phyloP scores from a whole-genome alignment of 2,329 filamentous ascomycete genomes.

The Chaetomium sp. region DNA sequence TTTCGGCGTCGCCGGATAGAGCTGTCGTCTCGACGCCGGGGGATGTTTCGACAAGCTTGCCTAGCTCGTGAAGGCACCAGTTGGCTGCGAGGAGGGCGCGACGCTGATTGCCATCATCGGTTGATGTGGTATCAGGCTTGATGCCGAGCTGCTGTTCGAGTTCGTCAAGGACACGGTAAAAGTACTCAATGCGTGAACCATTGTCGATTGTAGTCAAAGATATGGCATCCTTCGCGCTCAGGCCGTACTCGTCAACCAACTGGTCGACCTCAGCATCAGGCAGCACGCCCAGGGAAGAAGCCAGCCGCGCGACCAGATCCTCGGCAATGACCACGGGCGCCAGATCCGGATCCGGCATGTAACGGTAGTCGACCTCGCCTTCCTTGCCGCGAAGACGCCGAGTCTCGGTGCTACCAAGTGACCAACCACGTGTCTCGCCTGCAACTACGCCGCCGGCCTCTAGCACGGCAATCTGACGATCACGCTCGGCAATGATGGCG shows the following conservation, averaged over 20 bases:
- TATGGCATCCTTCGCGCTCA: constrained; percentile 76
- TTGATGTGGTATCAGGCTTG: not conserved
- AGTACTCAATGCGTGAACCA: constrained; percentile 76
- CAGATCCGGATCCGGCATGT: constrained; percentile 96
- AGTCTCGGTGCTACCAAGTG: constrained; percentile 75
- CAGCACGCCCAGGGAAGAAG: constrained; percentile 56
- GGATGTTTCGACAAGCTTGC: constrained; percentile 54
- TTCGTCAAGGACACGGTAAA: constrained; percentile 56
- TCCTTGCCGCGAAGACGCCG: constrained; percentile 82
- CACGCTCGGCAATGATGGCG: constrained; percentile 83
- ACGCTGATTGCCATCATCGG: constrained; percentile 20
- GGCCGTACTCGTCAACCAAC: constrained; percentile 55
- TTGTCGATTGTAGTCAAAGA: constrained; percentile 71
- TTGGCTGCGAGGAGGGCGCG: constrained; percentile 49
- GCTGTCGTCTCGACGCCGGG: constrained; percentile 30
- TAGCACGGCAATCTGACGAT: constrained; percentile 77
- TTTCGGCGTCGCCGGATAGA: constrained; percentile 36
- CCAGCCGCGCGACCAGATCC: constrained; percentile 61
- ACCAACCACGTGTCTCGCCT: constrained; percentile 91
- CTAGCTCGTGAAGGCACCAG: constrained; percentile 71
- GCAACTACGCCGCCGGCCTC: constrained; percentile 67
- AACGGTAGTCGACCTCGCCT: constrained; percentile 93
- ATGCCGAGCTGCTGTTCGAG: constrained; percentile 30
- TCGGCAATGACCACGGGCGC: constrained; percentile 68
- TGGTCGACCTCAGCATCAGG: constrained; percentile 64